These are phyloP conservation scores for Vanrija sp. DNA, from an alignment of 1,284 basidiomycete species.

Conservation along the genomic window DNA sequence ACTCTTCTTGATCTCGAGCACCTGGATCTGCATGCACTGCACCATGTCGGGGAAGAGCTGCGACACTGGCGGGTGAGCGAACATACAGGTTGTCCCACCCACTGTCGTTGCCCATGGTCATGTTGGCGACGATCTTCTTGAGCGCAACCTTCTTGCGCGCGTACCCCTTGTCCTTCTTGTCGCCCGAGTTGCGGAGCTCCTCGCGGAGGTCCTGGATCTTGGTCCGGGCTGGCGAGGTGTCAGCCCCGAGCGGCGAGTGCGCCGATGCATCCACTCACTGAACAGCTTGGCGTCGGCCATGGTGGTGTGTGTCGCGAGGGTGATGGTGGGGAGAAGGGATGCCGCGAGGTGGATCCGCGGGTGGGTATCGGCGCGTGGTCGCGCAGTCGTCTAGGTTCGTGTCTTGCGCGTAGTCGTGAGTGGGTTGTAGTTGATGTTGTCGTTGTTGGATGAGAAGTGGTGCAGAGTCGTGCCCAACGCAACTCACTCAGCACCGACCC, in stretches of 20 bases:
- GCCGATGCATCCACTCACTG: constrained; percentile 27
- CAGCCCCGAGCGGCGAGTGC: background rate
- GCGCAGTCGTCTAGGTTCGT: too few species aligned
- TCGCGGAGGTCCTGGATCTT: constrained; percentile 76
- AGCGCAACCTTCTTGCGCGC: constrained; percentile 81
- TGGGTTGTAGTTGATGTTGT: too few species aligned
- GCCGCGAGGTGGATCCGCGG: background rate
- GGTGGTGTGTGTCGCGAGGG: background rate
- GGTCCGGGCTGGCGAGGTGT: constrained; percentile 57
- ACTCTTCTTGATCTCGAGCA: constrained; percentile 99
- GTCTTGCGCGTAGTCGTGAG: too few species aligned
- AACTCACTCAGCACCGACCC: too few species aligned
- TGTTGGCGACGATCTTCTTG: constrained; percentile 94
- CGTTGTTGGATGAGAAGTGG: too few species aligned
- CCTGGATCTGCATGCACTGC: constrained; percentile 75
- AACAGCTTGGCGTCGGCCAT: constrained; percentile 51
- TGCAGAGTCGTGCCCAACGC: too few species aligned
- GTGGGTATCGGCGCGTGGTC: too few species aligned
- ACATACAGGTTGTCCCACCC: constrained; percentile 50
- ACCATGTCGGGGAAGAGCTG: constrained; percentile 94
- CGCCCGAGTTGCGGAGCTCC: constrained; percentile 80
- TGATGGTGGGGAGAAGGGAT: background rate
- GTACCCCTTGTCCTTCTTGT: constrained; percentile 87
- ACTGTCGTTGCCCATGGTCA: constrained; percentile 98
- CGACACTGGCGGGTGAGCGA: constrained; percentile 64